Evolutionary conservation across 495 filamentous ascomycete species (phyloP).

Genomic region (Aspergillus bridgeri): DNA sequence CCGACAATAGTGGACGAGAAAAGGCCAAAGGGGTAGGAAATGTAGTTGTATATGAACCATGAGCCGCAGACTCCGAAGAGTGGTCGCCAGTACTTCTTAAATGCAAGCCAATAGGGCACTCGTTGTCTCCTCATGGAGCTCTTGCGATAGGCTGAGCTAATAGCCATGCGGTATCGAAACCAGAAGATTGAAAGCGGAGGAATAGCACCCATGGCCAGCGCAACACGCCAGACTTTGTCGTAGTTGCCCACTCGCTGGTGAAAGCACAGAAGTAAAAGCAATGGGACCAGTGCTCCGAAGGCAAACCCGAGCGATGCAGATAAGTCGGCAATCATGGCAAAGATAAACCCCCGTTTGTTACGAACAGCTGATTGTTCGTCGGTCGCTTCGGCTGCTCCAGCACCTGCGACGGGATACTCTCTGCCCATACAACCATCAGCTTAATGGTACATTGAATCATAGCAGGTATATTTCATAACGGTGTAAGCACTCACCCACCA

Average conservation of each 20-base stretch:
- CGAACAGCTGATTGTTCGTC: conserved; percentile 29
- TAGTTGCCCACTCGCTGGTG: conserved; percentile 25
- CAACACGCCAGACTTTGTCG: conserved; percentile 32
- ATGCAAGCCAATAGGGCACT: conserved; percentile 28
- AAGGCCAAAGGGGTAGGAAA: conserved; percentile 37
- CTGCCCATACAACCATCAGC: conserved; percentile 6
- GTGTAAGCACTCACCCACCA: conserved; percentile 23
- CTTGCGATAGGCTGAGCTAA: conserved; percentile 65
- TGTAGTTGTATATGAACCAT: conserved; percentile 46
- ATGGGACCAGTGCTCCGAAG: conserved; percentile 29
- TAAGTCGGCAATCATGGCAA: conserved; percentile 35
- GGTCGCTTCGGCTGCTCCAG: conserved; percentile 34
- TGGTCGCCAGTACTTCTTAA: conserved; percentile 38
- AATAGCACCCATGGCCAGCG: conserved; percentile 29
- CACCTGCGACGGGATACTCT: conserved; percentile 32
- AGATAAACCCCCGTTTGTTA: conserved; percentile 31
- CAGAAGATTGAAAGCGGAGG: conserved; percentile 37
- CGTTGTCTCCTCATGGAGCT: conserved; percentile 51
- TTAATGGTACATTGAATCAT: neutral
- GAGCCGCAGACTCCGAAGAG: conserved; percentile 30
- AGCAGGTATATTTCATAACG: neutral
- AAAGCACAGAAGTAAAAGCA: conserved; percentile 27
- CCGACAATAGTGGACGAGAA: conserved; percentile 37
- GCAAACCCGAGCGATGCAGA: conserved; percentile 32
- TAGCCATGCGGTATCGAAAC: conserved; percentile 35